phyloP scores from a whole-genome alignment of 306 rosid genomes.

The Acacia melanoxylon region DNA sequence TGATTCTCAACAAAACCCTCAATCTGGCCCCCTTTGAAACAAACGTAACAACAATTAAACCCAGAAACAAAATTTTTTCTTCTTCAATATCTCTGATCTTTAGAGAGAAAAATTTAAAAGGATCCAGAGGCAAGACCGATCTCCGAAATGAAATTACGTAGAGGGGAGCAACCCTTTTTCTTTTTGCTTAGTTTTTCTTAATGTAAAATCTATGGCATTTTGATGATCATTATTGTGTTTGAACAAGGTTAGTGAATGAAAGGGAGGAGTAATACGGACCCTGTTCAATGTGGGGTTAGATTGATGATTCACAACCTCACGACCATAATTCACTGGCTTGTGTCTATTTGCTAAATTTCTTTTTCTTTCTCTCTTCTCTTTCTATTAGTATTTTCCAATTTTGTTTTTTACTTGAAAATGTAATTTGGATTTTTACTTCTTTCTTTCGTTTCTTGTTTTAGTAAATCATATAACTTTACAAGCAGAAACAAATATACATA shows the following conservation, averaged over 20 bases:
- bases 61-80: constrained; percentile 27
- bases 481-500: neutral
- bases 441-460: neutral
- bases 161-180: neutral
- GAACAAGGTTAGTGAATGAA: neutral
- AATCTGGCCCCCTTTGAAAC: constrained; percentile 48
- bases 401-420: neutral
- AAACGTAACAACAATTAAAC: constrained; percentile 24
- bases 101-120: constrained; percentile 39
- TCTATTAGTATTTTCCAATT: neutral
- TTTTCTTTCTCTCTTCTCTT: neutral
- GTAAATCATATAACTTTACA: constrained; percentile 2
- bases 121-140: constrained; percentile 45
- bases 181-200: neutral
- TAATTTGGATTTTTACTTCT: neutral
- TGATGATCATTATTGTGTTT: constrained; percentile 17
- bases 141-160: constrained; percentile 26
- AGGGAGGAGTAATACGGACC: constrained; percentile 17
- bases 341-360: constrained; percentile 17
- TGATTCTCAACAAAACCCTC: constrained; percentile 16
- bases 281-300: constrained; percentile 30
- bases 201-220: constrained; percentile 30
- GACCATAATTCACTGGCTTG: constrained; percentile 15
- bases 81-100: constrained; percentile 28
- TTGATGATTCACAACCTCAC: constrained; percentile 37